These are phyloP conservation scores for Boletus rex-veris DNA, from an alignment of 768 basidiomycete species.

Conservation along the genomic window DNA sequence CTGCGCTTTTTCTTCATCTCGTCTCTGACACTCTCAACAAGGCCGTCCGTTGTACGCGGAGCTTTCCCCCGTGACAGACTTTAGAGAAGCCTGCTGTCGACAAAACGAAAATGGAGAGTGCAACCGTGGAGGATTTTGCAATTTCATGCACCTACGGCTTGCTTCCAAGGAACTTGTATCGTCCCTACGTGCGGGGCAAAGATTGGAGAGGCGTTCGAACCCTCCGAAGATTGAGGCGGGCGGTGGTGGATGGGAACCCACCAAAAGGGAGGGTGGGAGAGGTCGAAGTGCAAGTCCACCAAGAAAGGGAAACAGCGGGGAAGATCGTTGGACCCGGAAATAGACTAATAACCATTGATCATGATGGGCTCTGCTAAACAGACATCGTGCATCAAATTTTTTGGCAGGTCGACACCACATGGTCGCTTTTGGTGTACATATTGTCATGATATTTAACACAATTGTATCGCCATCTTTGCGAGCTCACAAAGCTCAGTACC, in stretches of 20 bases:
- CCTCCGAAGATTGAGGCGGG: constrained; percentile 60
- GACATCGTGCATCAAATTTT: background rate
- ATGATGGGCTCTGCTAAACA: background rate
- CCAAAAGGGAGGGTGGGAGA: constrained; percentile 59
- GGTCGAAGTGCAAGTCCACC: constrained; percentile 74
- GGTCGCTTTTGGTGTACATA: background rate
- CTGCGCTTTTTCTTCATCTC: background rate
- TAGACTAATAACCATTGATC: constrained; percentile 10
- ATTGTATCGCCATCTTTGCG: no score
- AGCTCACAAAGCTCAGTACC: background rate
- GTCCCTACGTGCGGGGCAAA: constrained; percentile 76
- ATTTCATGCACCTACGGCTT: constrained; percentile 95
- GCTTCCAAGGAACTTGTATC: constrained; percentile 82
- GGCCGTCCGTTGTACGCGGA: constrained; percentile 96
- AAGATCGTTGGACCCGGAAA: constrained; percentile 76
- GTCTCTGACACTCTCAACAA: constrained; percentile 27
- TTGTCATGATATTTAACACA: no score
- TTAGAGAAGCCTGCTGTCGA: constrained; percentile 96
- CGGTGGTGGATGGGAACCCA: constrained; percentile 83
- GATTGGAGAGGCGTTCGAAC: constrained; percentile 74
- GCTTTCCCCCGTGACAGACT: constrained; percentile 96
- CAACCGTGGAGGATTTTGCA: constrained; percentile 97
- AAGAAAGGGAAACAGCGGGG: constrained; percentile 58
- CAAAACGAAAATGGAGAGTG: constrained; percentile 99
- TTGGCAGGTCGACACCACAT: background rate